These are phyloP conservation scores for Hymenoscyphus occultus DNA, from an alignment of 2,329 filamentous ascomycete genomes.

Conservation along the genomic window DNA sequence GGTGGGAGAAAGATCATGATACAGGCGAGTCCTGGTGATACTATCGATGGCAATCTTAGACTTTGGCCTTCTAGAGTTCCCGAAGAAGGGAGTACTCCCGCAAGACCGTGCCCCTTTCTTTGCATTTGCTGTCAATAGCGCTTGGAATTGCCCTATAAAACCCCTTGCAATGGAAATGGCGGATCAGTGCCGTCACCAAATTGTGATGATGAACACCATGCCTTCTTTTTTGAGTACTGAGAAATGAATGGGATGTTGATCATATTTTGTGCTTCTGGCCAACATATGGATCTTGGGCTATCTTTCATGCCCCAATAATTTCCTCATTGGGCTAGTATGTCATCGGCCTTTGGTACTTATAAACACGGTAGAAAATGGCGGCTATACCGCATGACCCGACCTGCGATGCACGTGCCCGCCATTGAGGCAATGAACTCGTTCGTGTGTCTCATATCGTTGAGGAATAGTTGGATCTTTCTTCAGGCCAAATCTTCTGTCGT, in stretches of 20 bases:
- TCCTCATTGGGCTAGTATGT: conserved; percentile 10
- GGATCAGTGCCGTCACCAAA: conserved; percentile 17
- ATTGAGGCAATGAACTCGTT: conserved; percentile 28
- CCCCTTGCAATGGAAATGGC: conserved; percentile 12
- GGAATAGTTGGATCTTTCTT: background rate
- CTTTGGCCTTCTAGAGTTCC: conserved; percentile 20
- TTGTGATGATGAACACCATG: conserved; percentile 16
- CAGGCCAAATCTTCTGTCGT: background rate
- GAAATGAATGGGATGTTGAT: background rate
- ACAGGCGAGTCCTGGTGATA: conserved; percentile 13
- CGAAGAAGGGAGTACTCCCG: conserved; percentile 27
- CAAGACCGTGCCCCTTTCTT: conserved; percentile 16
- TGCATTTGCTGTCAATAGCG: conserved; percentile 21
- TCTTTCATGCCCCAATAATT: conserved; percentile 11
- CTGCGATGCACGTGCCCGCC: conserved; percentile 24
- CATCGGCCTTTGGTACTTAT: conserved; percentile 12
- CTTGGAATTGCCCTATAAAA: conserved; percentile 21
- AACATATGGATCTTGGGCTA: background rate
- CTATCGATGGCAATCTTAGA: conserved; percentile 7
- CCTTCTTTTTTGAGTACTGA: conserved; percentile 3
- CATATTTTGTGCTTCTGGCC: background rate
- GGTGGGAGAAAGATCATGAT: conserved; percentile 1
- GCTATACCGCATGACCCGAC: conserved; percentile 15
- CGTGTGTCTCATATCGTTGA: conserved; percentile 20
- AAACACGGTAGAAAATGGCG: conserved; percentile 12